Evolutionary conservation across 2,329 filamentous ascomycete genomes (phyloP).

Genomic region (Botrytis cinerea): DNA sequence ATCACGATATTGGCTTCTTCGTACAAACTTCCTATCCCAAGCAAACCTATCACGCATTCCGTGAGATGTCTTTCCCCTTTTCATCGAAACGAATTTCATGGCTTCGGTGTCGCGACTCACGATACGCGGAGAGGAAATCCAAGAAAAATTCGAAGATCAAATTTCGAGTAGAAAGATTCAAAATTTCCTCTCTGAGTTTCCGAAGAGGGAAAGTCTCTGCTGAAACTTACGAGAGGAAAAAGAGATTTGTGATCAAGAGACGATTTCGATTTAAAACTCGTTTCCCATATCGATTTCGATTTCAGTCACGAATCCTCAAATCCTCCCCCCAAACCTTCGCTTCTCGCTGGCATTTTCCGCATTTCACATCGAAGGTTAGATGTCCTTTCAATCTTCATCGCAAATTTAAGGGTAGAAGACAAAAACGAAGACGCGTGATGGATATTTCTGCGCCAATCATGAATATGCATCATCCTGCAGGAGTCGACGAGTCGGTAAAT

Average conservation of each 20-base stretch:
- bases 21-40: no score
- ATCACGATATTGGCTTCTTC: no score
- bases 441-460: neutral
- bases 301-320: neutral
- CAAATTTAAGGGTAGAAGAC: neutral
- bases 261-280: neutral
- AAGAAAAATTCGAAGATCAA: accelerated
- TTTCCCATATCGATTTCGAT: neutral
- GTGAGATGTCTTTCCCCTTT: neutral
- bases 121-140: neutral
- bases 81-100: neutral
- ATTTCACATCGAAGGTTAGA: neutral
- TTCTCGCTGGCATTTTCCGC: neutral
- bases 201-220: neutral
- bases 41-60: no score
- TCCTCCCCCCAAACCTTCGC: neutral
- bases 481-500: no score
- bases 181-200: neutral
- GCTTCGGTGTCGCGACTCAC: neutral
- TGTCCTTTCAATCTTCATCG: neutral
- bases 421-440: no score
- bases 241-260: neutral
- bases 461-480: neutral
- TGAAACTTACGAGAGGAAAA: neutral
- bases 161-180: accelerated